Conservation (phyloP, 805 yeast genomes). For the Saccharomycopsis sp. region DNA sequence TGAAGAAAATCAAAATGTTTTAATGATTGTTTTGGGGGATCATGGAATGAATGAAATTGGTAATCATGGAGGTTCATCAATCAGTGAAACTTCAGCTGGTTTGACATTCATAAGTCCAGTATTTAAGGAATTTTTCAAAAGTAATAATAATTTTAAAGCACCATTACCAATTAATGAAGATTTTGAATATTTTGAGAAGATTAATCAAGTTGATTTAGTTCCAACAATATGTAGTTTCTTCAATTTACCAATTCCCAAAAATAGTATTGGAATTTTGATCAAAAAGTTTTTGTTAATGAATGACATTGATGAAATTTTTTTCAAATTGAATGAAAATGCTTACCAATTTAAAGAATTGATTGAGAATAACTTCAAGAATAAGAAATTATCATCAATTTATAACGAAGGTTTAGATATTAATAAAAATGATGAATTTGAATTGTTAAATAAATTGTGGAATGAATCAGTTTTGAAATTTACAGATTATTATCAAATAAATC, state of each 20-base stretch:
- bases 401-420: neutral
- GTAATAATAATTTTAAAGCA: constrained; percentile 17
- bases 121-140: constrained; percentile 32
- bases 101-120: constrained; percentile 58
- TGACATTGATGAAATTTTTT: constrained; percentile 1
- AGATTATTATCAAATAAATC: neutral
- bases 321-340: constrained; percentile 42
- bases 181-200: constrained; percentile 40
- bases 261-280: constrained; percentile 65
- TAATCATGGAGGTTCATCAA: constrained; percentile 92
- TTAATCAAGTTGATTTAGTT: constrained; percentile 65
- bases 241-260: constrained; percentile 59
- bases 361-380: constrained; percentile 31
- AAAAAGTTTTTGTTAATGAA: constrained; percentile 40
- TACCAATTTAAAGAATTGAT: constrained; percentile 41
- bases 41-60: constrained; percentile 96
- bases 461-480: constrained; percentile 10
- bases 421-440: constrained; percentile 10
- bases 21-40: constrained; percentile 77
- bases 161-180: constrained; percentile 29
- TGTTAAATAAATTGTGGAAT: constrained; percentile 18
- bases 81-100: constrained; percentile 88
- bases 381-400: constrained; percentile 17
- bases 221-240: constrained; percentile 56
- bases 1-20: constrained; percentile 36